phyloP scores from a whole-genome alignment of 306 rosid species.

The Urtica urens region DNA sequence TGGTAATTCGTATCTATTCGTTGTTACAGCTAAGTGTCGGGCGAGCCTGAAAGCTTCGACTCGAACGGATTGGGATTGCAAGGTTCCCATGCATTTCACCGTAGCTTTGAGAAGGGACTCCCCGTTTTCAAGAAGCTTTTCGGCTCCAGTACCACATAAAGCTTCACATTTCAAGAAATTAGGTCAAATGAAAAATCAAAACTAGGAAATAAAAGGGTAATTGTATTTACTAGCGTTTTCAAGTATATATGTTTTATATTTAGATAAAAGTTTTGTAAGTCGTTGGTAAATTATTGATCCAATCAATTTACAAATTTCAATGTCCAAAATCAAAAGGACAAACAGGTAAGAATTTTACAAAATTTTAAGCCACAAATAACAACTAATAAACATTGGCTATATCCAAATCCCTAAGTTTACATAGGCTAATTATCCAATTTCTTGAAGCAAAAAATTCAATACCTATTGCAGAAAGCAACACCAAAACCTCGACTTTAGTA shows the following conservation, averaged over 20 bases:
- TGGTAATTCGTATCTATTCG: constrained; percentile 9
- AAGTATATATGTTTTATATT: too few relatives aligned
- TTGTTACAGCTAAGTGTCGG: constrained; percentile 52
- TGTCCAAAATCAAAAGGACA: too few relatives aligned
- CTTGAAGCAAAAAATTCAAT: constrained; percentile 19
- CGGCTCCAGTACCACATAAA: constrained; percentile 59
- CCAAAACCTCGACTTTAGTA: constrained; percentile 48
- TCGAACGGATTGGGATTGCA: constrained; percentile 44
- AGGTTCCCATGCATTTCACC: constrained; percentile 57
- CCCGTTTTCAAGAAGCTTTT: constrained; percentile 48
- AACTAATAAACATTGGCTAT: too few relatives aligned
- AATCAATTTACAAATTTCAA: too few relatives aligned
- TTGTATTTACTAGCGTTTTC: too few relatives aligned
- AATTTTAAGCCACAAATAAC: too few relatives aligned
- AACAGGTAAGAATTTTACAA: too few relatives aligned
- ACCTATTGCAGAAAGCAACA: constrained; percentile 78
- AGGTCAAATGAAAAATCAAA: constrained; percentile 17
- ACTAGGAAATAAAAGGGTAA: too few relatives aligned
- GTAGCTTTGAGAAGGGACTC: constrained; percentile 37
- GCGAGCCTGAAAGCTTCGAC: constrained; percentile 70
- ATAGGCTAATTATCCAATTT: too few relatives aligned
- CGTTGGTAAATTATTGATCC: too few relatives aligned
- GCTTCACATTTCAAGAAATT: constrained; percentile 34
- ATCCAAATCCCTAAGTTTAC: too few relatives aligned
- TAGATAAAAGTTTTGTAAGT: too few relatives aligned